These are phyloP conservation scores for Erigeron canadensis DNA, from an alignment of 129 eudicot species.

Conservation along the genomic window DNA sequence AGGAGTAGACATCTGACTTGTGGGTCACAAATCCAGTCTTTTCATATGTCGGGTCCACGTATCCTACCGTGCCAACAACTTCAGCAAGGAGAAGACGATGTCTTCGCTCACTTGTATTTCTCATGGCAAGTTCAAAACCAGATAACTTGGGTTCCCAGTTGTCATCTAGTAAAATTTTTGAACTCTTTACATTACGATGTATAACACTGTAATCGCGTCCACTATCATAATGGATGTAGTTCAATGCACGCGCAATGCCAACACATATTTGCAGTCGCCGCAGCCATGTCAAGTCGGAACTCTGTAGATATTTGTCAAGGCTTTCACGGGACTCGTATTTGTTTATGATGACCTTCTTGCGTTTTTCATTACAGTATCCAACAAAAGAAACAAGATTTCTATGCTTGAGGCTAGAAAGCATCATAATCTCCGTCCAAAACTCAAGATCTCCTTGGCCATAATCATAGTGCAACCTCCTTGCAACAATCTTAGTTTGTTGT, in stretches of 20 bases:
- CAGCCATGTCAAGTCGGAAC: background rate
- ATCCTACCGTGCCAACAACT: background rate
- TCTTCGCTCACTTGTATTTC: background rate
- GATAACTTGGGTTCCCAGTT: background rate
- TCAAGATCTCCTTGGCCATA: slow-evolving; percentile 9
- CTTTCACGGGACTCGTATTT: background rate
- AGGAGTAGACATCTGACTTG: too few species aligned
- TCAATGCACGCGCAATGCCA: background rate
- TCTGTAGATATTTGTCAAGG: background rate
- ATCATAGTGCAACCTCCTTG: slow-evolving; percentile 5
- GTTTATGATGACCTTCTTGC: too few species aligned
- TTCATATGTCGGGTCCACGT: background rate
- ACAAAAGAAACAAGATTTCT: too few species aligned
- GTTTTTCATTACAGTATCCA: too few species aligned
- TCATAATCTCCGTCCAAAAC: background rate
- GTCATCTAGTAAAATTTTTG: background rate
- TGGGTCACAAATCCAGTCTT: too few species aligned
- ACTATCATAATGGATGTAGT: background rate
- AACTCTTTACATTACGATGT: background rate
- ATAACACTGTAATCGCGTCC: background rate
- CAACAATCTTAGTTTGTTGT: background rate
- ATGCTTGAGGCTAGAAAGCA: too few species aligned
- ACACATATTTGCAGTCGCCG: background rate
- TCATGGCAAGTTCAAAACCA: background rate
- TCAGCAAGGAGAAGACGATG: background rate